Evolutionary conservation across 2,329 filamentous ascomycete species (phyloP), one percentile per base, ranked within the genome.

Genomic region (Fusarium begoniae): DNA sequence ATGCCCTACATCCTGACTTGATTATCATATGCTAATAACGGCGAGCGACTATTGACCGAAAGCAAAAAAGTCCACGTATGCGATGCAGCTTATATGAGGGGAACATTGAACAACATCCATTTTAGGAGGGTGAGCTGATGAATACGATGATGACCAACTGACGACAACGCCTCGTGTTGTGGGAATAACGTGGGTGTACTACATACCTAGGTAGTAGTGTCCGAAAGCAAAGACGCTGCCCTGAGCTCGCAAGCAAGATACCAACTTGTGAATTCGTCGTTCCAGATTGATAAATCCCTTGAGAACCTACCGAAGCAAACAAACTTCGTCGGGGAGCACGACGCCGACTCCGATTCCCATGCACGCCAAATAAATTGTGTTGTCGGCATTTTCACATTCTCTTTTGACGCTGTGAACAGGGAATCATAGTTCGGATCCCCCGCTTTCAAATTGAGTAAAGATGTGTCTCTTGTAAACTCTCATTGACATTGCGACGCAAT

Each of bases 91-190:
- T 37, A 22, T 37, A 24, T 40, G 48, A 55, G 64, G 64, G 64
- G 56, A 69, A 47, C 35, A 47, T 53, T 53, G 55, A 63, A 53
- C 40, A 67, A 53, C 58, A 56, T 43, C 11, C 58, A 47, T 40
- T 32, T 50, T 62, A 24, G 55, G 45, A 53, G 57, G 47, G 40
- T 74, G 71, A 68, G 43, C 35, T 67, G 55, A 64, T 71, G 62
- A 43, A 63, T 60, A 45, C 51, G 51, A 43, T 74, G 72, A 74
- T 74, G 72, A 62, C 59, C 47, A 60, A 45, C 63, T 69, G 65
- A 73, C 71, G 63, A 55, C 58, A 48, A 58, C 40, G 32, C 13
- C 47, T 61, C 55, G 59, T 72, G 58, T 69, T 48, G 54, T 61
- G 67, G 35, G 43, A 54, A 64, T 63, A 72, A 65, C 63, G 37